Percentiles rank a stretch among this genome's conserved stretches.
These are phyloP conservation scores for Citrus medica DNA, from an alignment of 345 rosid species.

Conservation along the genomic window DNA sequence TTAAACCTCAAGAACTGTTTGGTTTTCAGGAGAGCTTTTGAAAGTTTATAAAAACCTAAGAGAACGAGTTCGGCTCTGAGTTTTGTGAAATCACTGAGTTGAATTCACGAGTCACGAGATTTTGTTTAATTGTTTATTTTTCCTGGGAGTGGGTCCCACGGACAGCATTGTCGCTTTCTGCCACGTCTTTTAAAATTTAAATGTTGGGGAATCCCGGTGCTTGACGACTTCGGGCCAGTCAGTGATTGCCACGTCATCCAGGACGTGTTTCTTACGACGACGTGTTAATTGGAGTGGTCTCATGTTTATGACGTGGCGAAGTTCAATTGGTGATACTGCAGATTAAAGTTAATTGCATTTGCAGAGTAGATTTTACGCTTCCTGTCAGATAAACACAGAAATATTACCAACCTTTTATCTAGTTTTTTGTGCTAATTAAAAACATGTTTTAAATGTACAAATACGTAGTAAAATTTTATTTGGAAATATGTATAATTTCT, in stretches of 20 bases:
- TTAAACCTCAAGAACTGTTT: conserved; percentile 12
- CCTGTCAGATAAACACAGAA: not conserved
- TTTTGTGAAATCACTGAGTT: conserved; percentile 8
- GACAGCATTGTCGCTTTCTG: not conserved
- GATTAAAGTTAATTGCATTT: too few relatives aligned
- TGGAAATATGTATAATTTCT: too few relatives aligned
- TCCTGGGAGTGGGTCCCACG: not conserved
- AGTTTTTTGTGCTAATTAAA: not conserved
- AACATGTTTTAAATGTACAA: too few relatives aligned
- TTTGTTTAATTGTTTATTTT: not conserved
- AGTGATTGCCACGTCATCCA: not conserved
- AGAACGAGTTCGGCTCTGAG: not conserved
- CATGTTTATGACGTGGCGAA: not conserved
- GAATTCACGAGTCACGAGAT: not conserved
- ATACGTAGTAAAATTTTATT: too few relatives aligned
- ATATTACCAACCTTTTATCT: not conserved
- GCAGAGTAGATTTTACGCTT: not conserved
- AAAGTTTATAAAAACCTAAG: conserved; percentile 10
- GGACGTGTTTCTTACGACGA: too few relatives aligned
- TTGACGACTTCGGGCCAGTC: not conserved
- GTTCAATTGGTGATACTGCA: not conserved
- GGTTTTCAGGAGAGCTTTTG: not conserved
- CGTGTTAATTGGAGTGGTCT: not conserved
- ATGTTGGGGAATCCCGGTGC: not conserved
- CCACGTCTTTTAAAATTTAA: not conserved